phyloP scores from a whole-genome alignment of 192 early-diverging fungal genomes.

The Backusella sp. region DNA sequence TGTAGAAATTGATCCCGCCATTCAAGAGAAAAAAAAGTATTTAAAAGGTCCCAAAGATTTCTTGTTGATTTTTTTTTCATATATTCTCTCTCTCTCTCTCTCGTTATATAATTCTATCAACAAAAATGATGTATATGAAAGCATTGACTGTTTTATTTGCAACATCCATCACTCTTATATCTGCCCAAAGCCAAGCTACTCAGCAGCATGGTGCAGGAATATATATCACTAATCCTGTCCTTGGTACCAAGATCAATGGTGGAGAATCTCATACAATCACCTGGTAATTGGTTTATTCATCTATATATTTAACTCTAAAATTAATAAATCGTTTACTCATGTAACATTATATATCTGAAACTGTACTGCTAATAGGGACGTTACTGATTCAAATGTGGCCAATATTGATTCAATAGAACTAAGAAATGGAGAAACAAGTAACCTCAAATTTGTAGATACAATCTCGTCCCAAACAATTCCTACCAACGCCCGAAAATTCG shows the following conservation, averaged over 20 bases:
- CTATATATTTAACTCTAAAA: not conserved
- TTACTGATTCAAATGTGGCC: constrained; percentile 1
- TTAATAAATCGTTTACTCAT: not conserved
- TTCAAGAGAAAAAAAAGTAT: not conserved
- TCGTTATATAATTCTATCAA: not conserved
- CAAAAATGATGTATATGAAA: not conserved
- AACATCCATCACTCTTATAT: not conserved
- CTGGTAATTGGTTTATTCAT: not conserved
- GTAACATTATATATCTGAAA: not conserved
- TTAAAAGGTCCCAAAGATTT: not conserved
- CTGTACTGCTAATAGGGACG: not conserved
- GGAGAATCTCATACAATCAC: not conserved
- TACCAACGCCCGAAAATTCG: not conserved
- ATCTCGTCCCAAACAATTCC: not conserved
- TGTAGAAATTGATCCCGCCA: not conserved
- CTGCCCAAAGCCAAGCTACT: not conserved
- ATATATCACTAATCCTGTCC: not conserved
- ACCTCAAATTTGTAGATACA: not conserved
- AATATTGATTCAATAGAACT: not conserved
- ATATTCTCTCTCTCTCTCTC: not conserved
- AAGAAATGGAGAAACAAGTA: not conserved
- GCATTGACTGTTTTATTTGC: not conserved
- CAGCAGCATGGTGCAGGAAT: not conserved
- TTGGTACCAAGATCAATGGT: not conserved
- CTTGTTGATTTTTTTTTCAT: not conserved